Base-by-base conservation (phyloP, 352 stramenopile genomes). In the Phytophthora idaei region DNA sequence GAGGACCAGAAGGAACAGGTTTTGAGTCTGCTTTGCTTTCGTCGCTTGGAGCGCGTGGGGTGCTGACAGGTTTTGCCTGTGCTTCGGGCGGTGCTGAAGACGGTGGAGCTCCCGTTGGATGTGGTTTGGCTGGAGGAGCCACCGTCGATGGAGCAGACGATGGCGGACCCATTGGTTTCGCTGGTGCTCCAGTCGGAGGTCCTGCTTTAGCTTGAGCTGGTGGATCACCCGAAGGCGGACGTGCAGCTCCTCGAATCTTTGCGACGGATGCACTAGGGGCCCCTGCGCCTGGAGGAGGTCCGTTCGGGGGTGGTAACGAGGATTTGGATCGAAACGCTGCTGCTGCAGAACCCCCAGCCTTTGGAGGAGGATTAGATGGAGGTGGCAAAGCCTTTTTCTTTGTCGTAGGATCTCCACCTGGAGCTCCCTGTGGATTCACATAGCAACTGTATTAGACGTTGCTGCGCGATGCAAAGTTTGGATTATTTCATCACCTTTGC, bases 331-430 rank as follows among this genome's bases (percentile, higher is more conserved):
- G 78, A 28, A 94, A 88, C 2, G 80, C 83, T 4, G 83, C 77
- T 11, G 84, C 85, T 9, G 85, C 83, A 0, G 83, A 92, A 0
- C 57, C 78, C 1, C 64, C 73, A 39, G 80, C 67, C 39, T 90
- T 83, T 29, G 83, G 86, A 11, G 86, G 86, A 49, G 86, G 82
- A 15, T 90, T 90, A 2, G 80, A 77, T 4, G 86, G 86, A 32
- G 83, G 86, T 4, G 86, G 86, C 5, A 92, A 51, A 12, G 74
- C 74, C 39, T 92, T 92, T 62, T 92, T 92, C 51, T 87, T 89
- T 32, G 54, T 57, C 2, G 55, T 70, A 69, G 81, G 62, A 69
- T 83, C 29, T 53, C 31, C 32, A 50, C 44, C 47, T 64, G 32
- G 37, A 31, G 63, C n/a, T 29, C 59, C 51, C 36, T 29, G 39